phyloP scores from a whole-genome alignment of 2,329 filamentous ascomycete genomes.

The Diaporthe batatas region DNA sequence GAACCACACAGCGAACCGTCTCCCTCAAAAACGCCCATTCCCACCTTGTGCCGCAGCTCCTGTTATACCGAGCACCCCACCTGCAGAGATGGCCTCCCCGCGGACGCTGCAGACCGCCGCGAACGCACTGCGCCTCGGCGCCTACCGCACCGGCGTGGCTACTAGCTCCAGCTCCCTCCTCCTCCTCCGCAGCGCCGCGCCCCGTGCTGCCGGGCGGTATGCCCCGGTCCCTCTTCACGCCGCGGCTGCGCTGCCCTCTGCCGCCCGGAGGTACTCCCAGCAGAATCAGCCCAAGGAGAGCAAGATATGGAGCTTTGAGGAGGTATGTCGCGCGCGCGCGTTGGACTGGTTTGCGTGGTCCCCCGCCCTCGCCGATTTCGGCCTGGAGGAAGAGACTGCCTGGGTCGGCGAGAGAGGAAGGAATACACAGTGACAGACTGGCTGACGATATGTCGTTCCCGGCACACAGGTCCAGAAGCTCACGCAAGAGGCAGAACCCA shows the following conservation, averaged over 20 bases:
- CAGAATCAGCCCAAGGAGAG: constrained; percentile 45
- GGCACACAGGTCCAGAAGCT: constrained; percentile 57
- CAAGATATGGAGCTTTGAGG: constrained; percentile 64
- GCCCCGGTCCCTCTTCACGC: not conserved
- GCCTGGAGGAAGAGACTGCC: not conserved
- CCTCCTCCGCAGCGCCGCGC: constrained; percentile 13
- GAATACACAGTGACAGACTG: not conserved
- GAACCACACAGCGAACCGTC: not conserved
- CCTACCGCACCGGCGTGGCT: constrained; percentile 10
- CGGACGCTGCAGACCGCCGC: constrained; percentile 29
- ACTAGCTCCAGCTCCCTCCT: constrained; percentile 1
- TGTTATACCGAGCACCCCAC: not conserved
- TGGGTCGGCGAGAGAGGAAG: not conserved
- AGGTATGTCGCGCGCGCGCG: constrained; percentile 47
- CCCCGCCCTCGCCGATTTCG: not conserved
- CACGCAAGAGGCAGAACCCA: constrained; percentile 48
- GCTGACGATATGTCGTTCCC: not conserved
- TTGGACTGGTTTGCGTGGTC: not conserved
- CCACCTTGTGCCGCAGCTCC: not conserved
- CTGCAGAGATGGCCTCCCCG: constrained; percentile 38
- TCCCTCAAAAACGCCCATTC: too few species aligned
- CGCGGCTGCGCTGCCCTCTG: not conserved
- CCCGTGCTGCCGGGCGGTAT: not conserved
- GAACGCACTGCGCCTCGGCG: constrained; percentile 32
- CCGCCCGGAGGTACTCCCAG: constrained; percentile 46